phyloP scores from a whole-genome alignment of 2,329 filamentous ascomycete genomes.

The Penicillium sumatraense region DNA sequence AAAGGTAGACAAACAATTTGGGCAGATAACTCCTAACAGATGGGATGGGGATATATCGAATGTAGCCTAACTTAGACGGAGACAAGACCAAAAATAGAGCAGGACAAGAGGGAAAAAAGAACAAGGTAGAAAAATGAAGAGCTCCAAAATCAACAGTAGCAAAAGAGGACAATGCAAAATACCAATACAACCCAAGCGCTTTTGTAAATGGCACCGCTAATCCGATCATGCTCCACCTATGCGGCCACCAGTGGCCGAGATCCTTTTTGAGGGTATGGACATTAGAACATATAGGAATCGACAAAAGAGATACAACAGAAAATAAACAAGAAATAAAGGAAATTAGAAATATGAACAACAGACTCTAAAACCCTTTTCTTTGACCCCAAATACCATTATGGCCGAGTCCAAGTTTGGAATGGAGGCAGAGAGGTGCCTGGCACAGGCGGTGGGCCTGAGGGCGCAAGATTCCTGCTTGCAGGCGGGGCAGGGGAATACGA shows the following conservation, averaged over 20 bases:
- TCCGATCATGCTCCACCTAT: not conserved
- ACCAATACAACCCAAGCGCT: not conserved
- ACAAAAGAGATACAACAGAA: slow-evolving; percentile 16
- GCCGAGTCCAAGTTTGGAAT: slow-evolving; percentile 26
- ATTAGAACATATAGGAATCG: slow-evolving; percentile 8
- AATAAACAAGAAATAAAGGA: slow-evolving; percentile 8
- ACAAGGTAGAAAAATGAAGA: not conserved
- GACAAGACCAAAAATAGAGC: not conserved
- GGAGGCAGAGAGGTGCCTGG: slow-evolving; percentile 24
- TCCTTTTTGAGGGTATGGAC: not conserved
- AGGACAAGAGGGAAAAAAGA: not conserved
- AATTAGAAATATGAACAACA: not conserved
- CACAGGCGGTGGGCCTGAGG: slow-evolving; percentile 19
- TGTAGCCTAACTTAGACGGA: not conserved
- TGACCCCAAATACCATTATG: slow-evolving; percentile 5
- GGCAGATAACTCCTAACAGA: not conserved
- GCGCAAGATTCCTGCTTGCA: slow-evolving; percentile 5
- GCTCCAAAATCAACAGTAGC: not conserved
- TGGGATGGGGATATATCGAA: not conserved
- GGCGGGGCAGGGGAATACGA: slow-evolving; percentile 18
- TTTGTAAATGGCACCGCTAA: slow-evolving; percentile 3
- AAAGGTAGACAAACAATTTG: not conserved
- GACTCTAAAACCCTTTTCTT: not conserved
- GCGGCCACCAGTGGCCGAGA: slow-evolving; percentile 19
- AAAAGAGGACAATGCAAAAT: not conserved